Base-by-base conservation (phyloP, 257 asterid species). In the Euphrasia confusa region DNA sequence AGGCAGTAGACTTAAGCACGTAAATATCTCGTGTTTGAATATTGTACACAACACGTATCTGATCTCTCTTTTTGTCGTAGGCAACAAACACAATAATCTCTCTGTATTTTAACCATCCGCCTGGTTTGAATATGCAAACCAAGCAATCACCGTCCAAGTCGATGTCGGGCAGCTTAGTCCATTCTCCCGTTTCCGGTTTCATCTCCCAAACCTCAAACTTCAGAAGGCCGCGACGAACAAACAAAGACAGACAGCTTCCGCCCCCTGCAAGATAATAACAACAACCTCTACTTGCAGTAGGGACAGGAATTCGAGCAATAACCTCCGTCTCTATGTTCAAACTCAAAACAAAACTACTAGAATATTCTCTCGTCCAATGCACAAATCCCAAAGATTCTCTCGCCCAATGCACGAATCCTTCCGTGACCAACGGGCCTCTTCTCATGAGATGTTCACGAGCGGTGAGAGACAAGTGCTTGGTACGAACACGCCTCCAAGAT, bases 271-370 rank as follows among this genome's bases (percentile, higher is more conserved):
- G 21, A 54, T 54, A 35, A 6, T 14, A 10, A 21, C 2, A 10
- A 10, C 10, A 6, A 21, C 13, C 35, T 10, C 3, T 2, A 3
- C 15, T 2, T 10, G 14, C 2, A 50, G 14, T 2, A 50, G 59
- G 33, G 4, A 30, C 33, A 18, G 4, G 32, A 10, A 11, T 17
- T 32, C 8, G 32, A 17, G 58, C 10, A 7, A 53, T 53, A 53
- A 53, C 10, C 26, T 53, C 58, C 1, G 58, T 53, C 58, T 53
- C 58, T 17, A 53, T 26, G 30, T 53, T 53, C 58, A 53, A 10
- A 7, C 32, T 53, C 58, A 53, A 53, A 53, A 53, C n/a, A 17
- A 18, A 30, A 0, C 33, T 0, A 21, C 24, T 21, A 21, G 24
- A 21, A 21, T 21, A 21, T 21, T 21, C 24, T 30, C 5, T 30